Evolutionary conservation across 2,329 filamentous ascomycete species (phyloP), one percentile per base, ranked within the genome.

Genomic region (Neocucurbitaria cava): DNA sequence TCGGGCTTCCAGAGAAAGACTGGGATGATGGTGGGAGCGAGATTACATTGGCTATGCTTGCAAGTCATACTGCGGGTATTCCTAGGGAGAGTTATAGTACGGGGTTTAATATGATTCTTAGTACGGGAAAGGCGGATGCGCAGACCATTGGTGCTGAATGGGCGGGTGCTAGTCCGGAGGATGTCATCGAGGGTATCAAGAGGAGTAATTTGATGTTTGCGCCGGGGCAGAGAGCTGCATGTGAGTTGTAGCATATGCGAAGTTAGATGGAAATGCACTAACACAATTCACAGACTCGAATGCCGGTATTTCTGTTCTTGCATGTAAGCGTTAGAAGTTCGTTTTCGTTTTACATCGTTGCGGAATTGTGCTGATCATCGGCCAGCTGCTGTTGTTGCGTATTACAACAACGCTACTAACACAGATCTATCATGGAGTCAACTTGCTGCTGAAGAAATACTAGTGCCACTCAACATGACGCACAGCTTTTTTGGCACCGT

Each of bases 1-100:
- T 73, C 17, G 43, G 54, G 3, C 54, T 73, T 0, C 61, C 58
- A 3, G 33, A 62, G 11, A 46, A 38, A 21, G 70, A 73, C 50
- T 73, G 71, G 71, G 40, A 60, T 17, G 59, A 69, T 49, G 71
- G 71, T 2, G 71, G 71, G 7, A 69, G 64, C 23, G 69, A 71
- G 9, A 72, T 73, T 26, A 71, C 69, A 0, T 40, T 73, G 24
- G 52, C 59, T 3, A 71, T 73, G 69, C 56, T 72, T n/a, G 69
- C 68, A 4, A 71, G 64, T n/a, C 69, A 73, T 17, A 73, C 55
- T 8, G 63, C 66, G 5, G 70, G 70, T 1, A 42, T 72, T 8
- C 56, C 69, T 8, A 39, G 70, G 11, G 70, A 73, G 26, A 66
- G 66, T n/a, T 73, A 68, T 39, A 65, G 61, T 11, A 72, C 70